A percentile compares a stretch with the other conserved stretches of the same genome.
Conservation (phyloP, 345 rosid species). For the Moringa oleifera region DNA sequence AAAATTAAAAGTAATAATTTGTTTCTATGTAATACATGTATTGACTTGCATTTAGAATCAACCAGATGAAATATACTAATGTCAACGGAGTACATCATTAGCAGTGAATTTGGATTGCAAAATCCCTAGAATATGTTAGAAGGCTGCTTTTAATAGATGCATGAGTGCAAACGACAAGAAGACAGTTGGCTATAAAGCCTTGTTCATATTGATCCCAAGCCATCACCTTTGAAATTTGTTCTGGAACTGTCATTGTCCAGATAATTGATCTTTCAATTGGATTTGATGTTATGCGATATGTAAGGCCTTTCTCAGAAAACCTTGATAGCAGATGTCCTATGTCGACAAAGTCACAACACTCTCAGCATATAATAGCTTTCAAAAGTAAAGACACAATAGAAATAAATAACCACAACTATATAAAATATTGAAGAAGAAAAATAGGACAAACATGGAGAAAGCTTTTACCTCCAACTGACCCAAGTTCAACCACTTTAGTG, state of each 20-base stretch:
- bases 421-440: neutral
- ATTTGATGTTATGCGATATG: slow-evolving; percentile 60
- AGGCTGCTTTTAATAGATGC: neutral
- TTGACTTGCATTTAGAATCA: too few relatives aligned
- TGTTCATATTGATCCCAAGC: slow-evolving; percentile 7
- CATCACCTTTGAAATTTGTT: slow-evolving; percentile 62
- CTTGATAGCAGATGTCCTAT: slow-evolving; percentile 80
- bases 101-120: too few relatives aligned
- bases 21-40: too few relatives aligned
- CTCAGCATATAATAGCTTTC: slow-evolving; percentile 18
- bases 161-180: slow-evolving; percentile 3
- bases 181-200: neutral
- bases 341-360: slow-evolving; percentile 23
- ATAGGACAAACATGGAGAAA: slow-evolving; percentile 9
- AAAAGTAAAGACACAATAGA: slow-evolving; percentile 3
- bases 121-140: neutral
- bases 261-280: slow-evolving; percentile 78
- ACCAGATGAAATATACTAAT: too few relatives aligned
- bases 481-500: slow-evolving; percentile 72
- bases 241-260: slow-evolving; percentile 83
- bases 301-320: slow-evolving; percentile 79
- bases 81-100: neutral
- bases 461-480: slow-evolving; percentile 71
- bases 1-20: too few relatives aligned
- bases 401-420: slow-evolving; percentile 14